Conservation (phyloP, 2,329 filamentous ascomycete genomes). For the Albophoma yamanashiensis region DNA sequence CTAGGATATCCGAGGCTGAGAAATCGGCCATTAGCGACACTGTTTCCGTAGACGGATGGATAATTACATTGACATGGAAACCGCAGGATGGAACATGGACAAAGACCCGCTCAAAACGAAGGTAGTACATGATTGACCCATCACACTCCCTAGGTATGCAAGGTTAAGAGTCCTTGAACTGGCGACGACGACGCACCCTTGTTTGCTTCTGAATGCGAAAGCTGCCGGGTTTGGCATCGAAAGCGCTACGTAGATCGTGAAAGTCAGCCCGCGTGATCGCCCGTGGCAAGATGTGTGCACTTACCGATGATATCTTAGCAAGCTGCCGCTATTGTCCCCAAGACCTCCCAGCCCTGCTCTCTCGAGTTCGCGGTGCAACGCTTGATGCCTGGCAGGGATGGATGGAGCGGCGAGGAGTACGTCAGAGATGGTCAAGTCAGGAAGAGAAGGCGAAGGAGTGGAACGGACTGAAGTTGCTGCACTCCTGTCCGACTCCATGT, state of each 20-base stretch:
- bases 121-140: neutral
- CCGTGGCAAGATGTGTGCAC: neutral
- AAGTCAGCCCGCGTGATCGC: neutral
- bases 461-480: neutral
- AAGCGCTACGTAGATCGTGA: neutral
- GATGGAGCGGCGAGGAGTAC: neutral
- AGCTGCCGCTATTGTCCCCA: neutral
- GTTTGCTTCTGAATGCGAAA: neutral
- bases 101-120: neutral
- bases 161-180: too few relatives aligned
- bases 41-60: neutral
- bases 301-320: constrained; percentile 3
- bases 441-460: neutral
- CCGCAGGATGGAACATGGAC: neutral
- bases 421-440: neutral
- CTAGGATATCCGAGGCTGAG: neutral
- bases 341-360: constrained; percentile 4
- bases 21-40: too few relatives aligned
- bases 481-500: neutral
- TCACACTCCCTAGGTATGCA: too few relatives aligned
- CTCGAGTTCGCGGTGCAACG: constrained; percentile 2
- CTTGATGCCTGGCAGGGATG: neutral
- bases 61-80: neutral
- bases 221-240: too few relatives aligned
- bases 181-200: too few relatives aligned